Evolutionary conservation across 1,284 basidiomycete species (phyloP).

Genomic region (Hemileia vastatrix): DNA sequence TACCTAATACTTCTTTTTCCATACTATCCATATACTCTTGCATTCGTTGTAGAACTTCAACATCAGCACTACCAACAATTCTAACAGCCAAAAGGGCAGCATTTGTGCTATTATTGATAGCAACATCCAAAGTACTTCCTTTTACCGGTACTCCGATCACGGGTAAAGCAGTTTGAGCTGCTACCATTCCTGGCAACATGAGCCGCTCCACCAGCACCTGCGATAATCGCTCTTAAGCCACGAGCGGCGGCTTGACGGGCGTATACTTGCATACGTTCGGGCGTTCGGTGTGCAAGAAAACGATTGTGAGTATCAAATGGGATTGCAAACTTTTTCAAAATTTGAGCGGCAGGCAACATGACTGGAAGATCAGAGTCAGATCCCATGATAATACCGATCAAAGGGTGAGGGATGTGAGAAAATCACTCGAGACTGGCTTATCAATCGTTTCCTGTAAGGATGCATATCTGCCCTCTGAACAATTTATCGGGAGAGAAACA

Average conservation of each 20-base stretch:
- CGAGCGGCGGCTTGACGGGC: constrained; percentile 65
- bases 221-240: constrained; percentile 74
- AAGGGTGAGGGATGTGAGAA: constrained; percentile 62
- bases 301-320: constrained; percentile 93
- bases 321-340: constrained; percentile 61
- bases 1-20: constrained; percentile 72
- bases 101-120: constrained; percentile 92
- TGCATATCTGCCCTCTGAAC: too few species aligned
- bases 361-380: constrained; percentile 91
- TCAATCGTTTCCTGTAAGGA: too few species aligned
- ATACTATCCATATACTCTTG: constrained; percentile 64
- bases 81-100: constrained; percentile 84
- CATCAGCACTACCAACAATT: constrained; percentile 68
- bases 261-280: constrained; percentile 76
- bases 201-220: constrained; percentile 92
- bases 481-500: too few species aligned
- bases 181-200: constrained; percentile 98
- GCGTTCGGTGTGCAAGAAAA: constrained; percentile 93
- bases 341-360: constrained; percentile 78
- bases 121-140: constrained; percentile 84
- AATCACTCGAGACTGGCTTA: too few species aligned
- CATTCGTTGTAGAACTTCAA: constrained; percentile 59
- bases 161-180: constrained; percentile 80
- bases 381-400: constrained; percentile 96
- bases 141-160: constrained; percentile 97